Percentiles rank a stretch among this genome's conserved stretches.
Conservation (phyloP, 805 yeast genomes). For the Jamesozyma hellenica region DNA sequence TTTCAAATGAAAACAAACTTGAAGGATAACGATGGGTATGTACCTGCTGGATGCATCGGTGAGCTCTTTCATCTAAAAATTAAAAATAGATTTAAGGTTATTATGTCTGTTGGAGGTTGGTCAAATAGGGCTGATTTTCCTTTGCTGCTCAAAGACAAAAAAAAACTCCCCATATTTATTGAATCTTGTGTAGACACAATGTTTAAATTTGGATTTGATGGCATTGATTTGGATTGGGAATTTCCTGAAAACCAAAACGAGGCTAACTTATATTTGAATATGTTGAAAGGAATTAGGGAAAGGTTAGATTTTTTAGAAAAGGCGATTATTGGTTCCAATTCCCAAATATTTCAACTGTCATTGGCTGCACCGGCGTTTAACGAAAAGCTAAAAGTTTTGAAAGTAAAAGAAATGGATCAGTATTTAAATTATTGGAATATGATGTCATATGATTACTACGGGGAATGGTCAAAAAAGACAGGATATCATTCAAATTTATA, state of each 20-base stretch:
- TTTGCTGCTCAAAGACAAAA: conserved; percentile 31
- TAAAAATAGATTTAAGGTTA: conserved; percentile 36
- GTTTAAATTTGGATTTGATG: conserved; percentile 61
- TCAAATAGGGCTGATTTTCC: conserved; percentile 42
- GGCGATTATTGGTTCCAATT: conserved; percentile 11
- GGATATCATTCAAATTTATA: conserved; percentile 66
- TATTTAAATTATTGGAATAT: conserved; percentile 66
- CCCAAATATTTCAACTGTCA: conserved; percentile 39
- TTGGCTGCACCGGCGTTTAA: conserved; percentile 68
- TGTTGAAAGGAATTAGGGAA: conserved; percentile 35
- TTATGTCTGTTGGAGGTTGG: conserved; percentile 84
- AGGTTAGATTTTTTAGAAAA: conserved; percentile 34
- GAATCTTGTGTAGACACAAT: conserved; percentile 39
- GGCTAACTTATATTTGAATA: conserved; percentile 33
- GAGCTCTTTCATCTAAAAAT: conserved; percentile 34
- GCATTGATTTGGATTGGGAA: conserved; percentile 94
- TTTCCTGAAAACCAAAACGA: conserved; percentile 49
- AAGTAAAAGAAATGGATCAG: conserved; percentile 45
- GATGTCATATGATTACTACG: conserved; percentile 86
- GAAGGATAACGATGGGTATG: neutral
- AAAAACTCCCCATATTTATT: conserved; percentile 38
- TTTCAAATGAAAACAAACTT: conserved; percentile 29
- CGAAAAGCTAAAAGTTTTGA: conserved; percentile 35
- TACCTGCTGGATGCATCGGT: conserved; percentile 40
- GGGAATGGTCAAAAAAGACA: conserved; percentile 56